These are phyloP conservation scores for Starmerella asiatica DNA, from an alignment of 805 yeast species.

Conservation along the genomic window DNA sequence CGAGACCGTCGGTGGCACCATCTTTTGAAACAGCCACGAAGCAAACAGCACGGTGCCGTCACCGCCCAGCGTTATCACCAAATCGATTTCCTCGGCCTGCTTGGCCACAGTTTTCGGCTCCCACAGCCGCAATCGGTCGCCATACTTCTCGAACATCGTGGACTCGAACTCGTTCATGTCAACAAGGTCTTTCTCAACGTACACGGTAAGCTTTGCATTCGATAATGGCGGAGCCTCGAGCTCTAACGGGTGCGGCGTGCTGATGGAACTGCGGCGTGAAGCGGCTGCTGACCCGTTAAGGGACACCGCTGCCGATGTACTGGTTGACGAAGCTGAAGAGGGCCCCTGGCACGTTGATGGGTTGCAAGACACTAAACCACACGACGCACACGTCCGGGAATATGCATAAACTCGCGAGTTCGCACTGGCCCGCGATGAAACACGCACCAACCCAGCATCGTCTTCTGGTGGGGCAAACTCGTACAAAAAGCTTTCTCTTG, in stretches of 20 bases:
- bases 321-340: not conserved
- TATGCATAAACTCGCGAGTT: not conserved
- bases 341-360: too few species aligned
- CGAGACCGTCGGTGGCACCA: slow-evolving; percentile 84
- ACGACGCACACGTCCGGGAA: too few species aligned
- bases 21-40: slow-evolving; percentile 67
- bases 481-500: not conserved
- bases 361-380: too few species aligned
- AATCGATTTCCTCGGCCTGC: slow-evolving; percentile 45
- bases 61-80: slow-evolving; percentile 84
- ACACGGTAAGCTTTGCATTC: slow-evolving; percentile 34
- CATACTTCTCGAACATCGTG: slow-evolving; percentile 36
- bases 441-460: not conserved
- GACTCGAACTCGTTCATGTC: slow-evolving; percentile 51
- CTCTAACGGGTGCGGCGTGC: not conserved
- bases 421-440: too few species aligned
- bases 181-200: slow-evolving; percentile 59
- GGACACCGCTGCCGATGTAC: not conserved
- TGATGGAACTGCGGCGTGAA: not conserved
- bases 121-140: slow-evolving; percentile 53
- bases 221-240: slow-evolving; percentile 5
- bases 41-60: slow-evolving; percentile 92
- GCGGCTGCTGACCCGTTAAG: not conserved
- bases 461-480: not conserved
- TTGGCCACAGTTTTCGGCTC: slow-evolving; percentile 33